phyloP scores from a whole-genome alignment of 192 early-diverging fungal genomes.

The Backusella circina region DNA sequence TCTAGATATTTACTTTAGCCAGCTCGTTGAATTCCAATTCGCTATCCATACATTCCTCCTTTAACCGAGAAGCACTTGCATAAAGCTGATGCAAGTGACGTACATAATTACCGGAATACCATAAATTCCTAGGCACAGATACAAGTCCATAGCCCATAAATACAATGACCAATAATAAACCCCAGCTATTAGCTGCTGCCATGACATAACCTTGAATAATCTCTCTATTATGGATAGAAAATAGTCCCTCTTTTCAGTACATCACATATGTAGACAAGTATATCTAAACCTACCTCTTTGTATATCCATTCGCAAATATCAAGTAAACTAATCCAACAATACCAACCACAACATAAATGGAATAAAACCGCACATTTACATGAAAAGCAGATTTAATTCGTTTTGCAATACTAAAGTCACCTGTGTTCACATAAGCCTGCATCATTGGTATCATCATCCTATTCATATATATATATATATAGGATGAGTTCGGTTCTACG shows the following conservation, averaged over 20 bases:
- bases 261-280: background rate
- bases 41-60: slow-evolving; percentile 82
- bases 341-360: slow-evolving; percentile 64
- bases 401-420: slow-evolving; percentile 71
- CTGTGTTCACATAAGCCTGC: slow-evolving; percentile 83
- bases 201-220: slow-evolving; percentile 78
- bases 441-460: slow-evolving; percentile 78
- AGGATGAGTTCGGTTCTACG: background rate
- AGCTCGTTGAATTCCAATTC: slow-evolving; percentile 65
- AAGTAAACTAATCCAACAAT: slow-evolving; percentile 75
- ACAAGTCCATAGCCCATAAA: slow-evolving; percentile 95
- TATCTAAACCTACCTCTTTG: slow-evolving; percentile 21
- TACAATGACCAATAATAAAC: slow-evolving; percentile 79
- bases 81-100: slow-evolving; percentile 65
- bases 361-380: slow-evolving; percentile 83
- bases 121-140: slow-evolving; percentile 81
- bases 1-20: slow-evolving; percentile 20
- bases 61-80: slow-evolving; percentile 60
- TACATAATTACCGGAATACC: slow-evolving; percentile 65
- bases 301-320: slow-evolving; percentile 24
- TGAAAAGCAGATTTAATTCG: slow-evolving; percentile 69
- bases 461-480: background rate
- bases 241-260: background rate
- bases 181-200: slow-evolving; percentile 94
- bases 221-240: slow-evolving; percentile 46